phyloP scores from a whole-genome alignment of 2,329 filamentous ascomycete genomes.

The Aspergillus fructus region DNA sequence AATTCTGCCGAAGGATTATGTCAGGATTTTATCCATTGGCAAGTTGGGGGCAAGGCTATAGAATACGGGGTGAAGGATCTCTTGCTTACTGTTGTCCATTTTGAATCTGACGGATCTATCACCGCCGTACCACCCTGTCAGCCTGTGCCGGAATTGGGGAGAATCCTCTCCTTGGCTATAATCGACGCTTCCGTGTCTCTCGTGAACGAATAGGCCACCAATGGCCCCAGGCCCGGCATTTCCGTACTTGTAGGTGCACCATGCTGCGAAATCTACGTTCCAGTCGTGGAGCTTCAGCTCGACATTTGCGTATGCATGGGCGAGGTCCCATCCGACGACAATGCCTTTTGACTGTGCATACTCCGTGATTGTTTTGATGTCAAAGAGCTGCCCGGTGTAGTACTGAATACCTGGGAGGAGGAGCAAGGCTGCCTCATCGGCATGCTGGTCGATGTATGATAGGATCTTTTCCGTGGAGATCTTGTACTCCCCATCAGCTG shows the following conservation, averaged over 20 bases:
- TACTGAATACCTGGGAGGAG: constrained; percentile 86
- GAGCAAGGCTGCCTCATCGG: constrained; percentile 68
- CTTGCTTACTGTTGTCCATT: constrained; percentile 66
- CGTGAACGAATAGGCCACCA: constrained; percentile 75
- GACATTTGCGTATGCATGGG: constrained; percentile 81
- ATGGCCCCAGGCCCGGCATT: constrained; percentile 81
- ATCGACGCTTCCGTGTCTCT: constrained; percentile 58
- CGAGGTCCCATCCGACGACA: constrained; percentile 79
- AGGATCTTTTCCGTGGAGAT: constrained; percentile 71
- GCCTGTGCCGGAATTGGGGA: constrained; percentile 60
- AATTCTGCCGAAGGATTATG: constrained; percentile 51
- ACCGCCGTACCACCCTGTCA: constrained; percentile 82
- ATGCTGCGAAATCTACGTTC: constrained; percentile 85
- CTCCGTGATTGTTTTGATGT: constrained; percentile 74
- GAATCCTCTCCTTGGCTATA: constrained; percentile 41
- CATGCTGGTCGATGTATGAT: constrained; percentile 70
- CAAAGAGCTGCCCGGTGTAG: constrained; percentile 84
- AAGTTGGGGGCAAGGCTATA: constrained; percentile 1
- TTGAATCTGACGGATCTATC: constrained; percentile 72
- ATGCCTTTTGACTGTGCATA: constrained; percentile 70
- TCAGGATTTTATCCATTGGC: constrained; percentile 1
- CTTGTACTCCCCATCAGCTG: constrained; percentile 54
- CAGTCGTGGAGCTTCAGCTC: constrained; percentile 76
- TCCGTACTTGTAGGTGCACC: constrained; percentile 94
- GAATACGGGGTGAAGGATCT: neutral